Evolutionary conservation across 139 green algal genomes (phyloP).

Genomic region (Picochlorum sp.): DNA sequence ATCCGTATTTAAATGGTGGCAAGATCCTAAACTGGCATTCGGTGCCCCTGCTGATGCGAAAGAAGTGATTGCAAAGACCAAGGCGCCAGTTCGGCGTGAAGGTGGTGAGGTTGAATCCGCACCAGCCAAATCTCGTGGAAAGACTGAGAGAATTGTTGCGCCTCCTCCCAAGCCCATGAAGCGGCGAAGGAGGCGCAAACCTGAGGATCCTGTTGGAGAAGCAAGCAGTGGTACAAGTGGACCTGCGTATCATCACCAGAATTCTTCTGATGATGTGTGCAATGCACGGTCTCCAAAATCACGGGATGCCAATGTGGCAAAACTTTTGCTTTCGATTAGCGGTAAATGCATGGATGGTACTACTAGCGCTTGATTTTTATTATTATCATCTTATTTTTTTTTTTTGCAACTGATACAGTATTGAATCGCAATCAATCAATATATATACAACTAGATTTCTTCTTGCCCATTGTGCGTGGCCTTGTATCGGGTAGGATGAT

Average conservation of each 20-base stretch:
- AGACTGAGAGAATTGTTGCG: background rate
- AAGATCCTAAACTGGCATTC: constrained; percentile 19
- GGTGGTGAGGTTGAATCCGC: constrained; percentile 22
- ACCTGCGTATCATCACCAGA: constrained; percentile 5
- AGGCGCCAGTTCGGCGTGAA: background rate
- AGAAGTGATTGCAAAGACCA: background rate
- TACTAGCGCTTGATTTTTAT: constrained; percentile 8
- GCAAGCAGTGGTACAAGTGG: constrained; percentile 29
- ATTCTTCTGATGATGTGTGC: background rate
- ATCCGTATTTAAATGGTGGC: constrained; percentile 17
- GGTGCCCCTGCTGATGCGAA: constrained; percentile 16
- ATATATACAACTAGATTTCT: background rate
- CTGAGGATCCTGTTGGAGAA: constrained; percentile 13
- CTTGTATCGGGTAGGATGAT: too few species aligned
- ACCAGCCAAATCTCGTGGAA: constrained; percentile 2
- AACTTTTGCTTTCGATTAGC: constrained; percentile 21
- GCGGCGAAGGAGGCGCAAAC: constrained; percentile 14
- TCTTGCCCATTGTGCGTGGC: background rate
- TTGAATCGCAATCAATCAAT: background rate
- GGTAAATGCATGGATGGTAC: constrained; percentile 11
- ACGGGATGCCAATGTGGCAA: constrained; percentile 15
- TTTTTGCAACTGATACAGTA: constrained; percentile 4
- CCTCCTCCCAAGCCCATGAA: background rate
- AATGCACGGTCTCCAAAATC: background rate
- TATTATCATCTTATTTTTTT: background rate